A percentile compares a stretch with the other conserved stretches of the same genome.
Conservation (phyloP, 139 green algal species). For the Tetraselmis chui region DNA sequence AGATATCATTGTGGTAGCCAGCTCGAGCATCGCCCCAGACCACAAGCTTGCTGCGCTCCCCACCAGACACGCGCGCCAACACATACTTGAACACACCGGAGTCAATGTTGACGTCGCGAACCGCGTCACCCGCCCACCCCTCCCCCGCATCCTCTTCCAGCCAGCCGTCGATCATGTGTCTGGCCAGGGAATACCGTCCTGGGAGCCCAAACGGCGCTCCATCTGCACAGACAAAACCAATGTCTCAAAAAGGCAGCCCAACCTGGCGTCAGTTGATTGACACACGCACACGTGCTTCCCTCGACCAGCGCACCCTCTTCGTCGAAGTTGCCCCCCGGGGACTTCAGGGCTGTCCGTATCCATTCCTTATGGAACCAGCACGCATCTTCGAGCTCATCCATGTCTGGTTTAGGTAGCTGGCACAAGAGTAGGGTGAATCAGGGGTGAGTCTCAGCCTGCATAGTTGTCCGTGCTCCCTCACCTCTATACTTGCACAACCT, state of each 20-base stretch:
- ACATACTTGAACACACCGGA: slow-evolving; percentile 76
- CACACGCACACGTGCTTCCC: not conserved
- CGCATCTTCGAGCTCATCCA: slow-evolving; percentile 53
- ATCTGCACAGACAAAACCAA: not conserved
- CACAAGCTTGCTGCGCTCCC: slow-evolving; percentile 49
- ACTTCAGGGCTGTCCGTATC: slow-evolving; percentile 10
- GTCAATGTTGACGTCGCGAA: slow-evolving; percentile 38
- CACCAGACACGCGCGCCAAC: slow-evolving; percentile 47
- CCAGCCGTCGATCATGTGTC: slow-evolving; percentile 46
- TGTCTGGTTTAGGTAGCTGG: slow-evolving; percentile 23
- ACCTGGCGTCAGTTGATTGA: not conserved
- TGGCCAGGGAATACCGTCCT: slow-evolving; percentile 43
- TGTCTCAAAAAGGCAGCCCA: not conserved
- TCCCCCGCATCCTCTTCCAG: slow-evolving; percentile 12
- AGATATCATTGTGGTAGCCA: slow-evolving; percentile 69
- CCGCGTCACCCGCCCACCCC: slow-evolving; percentile 11
- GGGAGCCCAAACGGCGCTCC: slow-evolving; percentile 37
- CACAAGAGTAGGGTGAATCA: no score
- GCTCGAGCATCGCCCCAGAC: slow-evolving; percentile 56
- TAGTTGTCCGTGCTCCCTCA: no score
- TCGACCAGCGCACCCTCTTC: no score
- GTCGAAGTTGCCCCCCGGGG: not conserved
- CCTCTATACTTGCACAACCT: no score
- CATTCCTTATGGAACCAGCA: slow-evolving; percentile 58
- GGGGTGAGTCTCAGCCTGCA: no score